Base-by-base conservation (phyloP, 768 basidiomycete species). In the Holtermanniella nyarrowii region DNA sequence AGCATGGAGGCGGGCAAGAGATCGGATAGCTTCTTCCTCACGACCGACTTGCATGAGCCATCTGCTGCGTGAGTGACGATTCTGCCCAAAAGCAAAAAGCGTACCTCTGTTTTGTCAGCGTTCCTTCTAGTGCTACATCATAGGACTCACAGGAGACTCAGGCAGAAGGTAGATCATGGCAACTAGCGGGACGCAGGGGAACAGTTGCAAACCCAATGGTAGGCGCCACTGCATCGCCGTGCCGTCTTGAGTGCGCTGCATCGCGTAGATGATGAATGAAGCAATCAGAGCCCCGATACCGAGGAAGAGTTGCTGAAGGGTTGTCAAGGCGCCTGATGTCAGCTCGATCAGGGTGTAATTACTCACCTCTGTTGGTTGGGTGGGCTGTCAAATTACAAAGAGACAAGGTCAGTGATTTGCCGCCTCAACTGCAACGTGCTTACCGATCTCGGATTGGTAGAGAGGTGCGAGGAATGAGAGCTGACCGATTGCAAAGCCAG, bases 261-360 rank as follows among this genome's bases (percentile, higher is more conserved):
- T n/a, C n/a, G n/a, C n/a, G n/a, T n/a, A n/a, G n/a, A n/a, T n/a
- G n/a, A n/a, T n/a, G 74, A 74, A 79, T 2, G 77, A 78, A 14
- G 78, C 79, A 48, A 73, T 65, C 60, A 80, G 75, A 5, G 78
- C 76, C 70, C 61, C 54, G 58, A 68, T 50, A 40, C 54, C 51
- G 46, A 81, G 80, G 66, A 80, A 79, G 16, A 79, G 75, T 66
- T 81, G 79, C 62, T 81, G 80, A 10, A 81, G 61, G 23, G 77
- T 75, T 4, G 77, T 76, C 16, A 77, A 66, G 37, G 20, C 25
- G 3, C 20, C 1, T 41, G 37, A 50, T 13, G 49, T 50, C 3
- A 43, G 42, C 16, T 20, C 31, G 18, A 50, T 27, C 26, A 40
- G 49, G n/a, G n/a, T n/a, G n/a, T n/a, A n/a, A n/a, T n/a, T n/a